Percentiles rank a stretch among this genome's conserved stretches.
Evolutionary conservation across 306 rosid genomes (phyloP).

Genomic region (Trifolium dubium): DNA sequence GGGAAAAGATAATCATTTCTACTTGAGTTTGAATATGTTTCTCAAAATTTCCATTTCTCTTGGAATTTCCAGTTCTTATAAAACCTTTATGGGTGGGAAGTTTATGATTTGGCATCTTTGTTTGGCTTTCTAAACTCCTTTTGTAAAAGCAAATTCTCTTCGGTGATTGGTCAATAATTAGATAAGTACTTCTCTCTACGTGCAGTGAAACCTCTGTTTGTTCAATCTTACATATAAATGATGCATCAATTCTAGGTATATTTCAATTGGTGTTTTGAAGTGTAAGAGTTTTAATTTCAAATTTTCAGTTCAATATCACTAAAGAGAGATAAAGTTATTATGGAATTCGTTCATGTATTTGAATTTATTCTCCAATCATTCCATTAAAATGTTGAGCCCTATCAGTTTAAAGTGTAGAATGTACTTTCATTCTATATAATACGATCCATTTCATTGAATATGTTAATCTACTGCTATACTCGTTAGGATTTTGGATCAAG

Average conservation of each 20-base stretch:
- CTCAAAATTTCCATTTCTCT: background rate
- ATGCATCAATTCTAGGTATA: background rate
- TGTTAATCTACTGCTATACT: constrained; percentile 14
- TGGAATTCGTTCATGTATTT: background rate
- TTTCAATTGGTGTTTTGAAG: background rate
- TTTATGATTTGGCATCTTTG: constrained; percentile 25
- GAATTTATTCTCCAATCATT: background rate
- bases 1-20: background rate
- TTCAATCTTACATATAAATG: constrained; percentile 2
- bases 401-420: constrained; percentile 23
- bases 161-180: background rate
- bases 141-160: background rate
- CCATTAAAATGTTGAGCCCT: background rate
- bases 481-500: constrained; percentile 19
- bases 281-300: constrained; percentile 12
- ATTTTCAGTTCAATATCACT: background rate
- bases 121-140: constrained; percentile 23
- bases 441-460: constrained; percentile 4
- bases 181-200: constrained; percentile 1
- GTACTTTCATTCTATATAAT: constrained; percentile 6
- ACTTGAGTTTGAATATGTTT: background rate
- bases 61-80: constrained; percentile 6
- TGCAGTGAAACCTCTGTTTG: constrained; percentile 13
- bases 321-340: background rate
- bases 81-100: background rate